Conservation (phyloP, 345 rosid genomes). For the Theobroma cacao region DNA sequence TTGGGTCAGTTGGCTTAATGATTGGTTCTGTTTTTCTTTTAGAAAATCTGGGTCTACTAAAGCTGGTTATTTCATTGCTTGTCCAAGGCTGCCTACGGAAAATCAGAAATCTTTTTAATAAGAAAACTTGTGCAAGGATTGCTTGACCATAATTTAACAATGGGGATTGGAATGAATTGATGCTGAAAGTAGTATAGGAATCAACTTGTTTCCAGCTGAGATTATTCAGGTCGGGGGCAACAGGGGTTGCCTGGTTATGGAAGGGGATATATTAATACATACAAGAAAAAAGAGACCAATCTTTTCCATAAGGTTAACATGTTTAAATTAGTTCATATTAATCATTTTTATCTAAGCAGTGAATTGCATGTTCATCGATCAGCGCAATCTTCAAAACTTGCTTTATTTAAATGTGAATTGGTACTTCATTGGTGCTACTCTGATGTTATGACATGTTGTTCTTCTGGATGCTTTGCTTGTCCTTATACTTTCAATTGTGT, state of each 20-base stretch:
- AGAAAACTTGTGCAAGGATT: not conserved
- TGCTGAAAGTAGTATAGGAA: not conserved
- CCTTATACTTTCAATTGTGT: not conserved
- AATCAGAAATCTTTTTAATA: not conserved
- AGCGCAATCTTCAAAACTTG: not conserved
- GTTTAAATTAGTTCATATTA: not conserved
- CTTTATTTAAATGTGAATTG: not conserved
- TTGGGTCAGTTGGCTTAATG: not conserved
- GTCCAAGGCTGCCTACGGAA: not conserved
- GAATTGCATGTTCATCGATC: not conserved
- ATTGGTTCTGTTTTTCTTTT: not conserved
- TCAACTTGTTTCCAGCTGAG: not conserved
- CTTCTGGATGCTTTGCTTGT: not conserved
- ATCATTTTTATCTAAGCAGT: not conserved
- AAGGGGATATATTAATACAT: not conserved
- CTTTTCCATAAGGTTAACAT: not conserved
- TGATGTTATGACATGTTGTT: not conserved
- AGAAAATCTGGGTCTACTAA: not conserved
- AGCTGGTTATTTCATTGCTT: slow-evolving; percentile 2
- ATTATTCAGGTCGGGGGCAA: not conserved
- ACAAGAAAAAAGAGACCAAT: not conserved
- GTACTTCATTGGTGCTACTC: not conserved
- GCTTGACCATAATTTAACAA: not conserved
- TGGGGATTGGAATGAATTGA: not conserved
- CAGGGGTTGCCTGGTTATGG: not conserved